Conservation (phyloP, 495 filamentous ascomycete species). For the Penicillium cosmopolitanum region DNA sequence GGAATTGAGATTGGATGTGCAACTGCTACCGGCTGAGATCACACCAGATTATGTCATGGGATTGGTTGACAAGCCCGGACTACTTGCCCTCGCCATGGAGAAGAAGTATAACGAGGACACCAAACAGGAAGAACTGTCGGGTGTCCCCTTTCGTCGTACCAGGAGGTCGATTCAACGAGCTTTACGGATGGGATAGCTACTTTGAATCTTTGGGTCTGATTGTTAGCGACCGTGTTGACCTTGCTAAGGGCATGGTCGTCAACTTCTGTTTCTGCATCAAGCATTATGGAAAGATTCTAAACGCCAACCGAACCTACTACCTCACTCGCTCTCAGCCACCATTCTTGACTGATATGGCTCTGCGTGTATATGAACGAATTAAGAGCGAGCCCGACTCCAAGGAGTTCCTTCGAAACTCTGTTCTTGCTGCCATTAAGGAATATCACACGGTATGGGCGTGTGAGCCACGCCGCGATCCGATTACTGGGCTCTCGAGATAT, state of each 20-base stretch:
- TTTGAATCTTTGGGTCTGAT: constrained; percentile 91
- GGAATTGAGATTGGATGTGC: constrained; percentile 83
- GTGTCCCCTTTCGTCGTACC: constrained; percentile 96
- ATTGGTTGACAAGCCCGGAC: constrained; percentile 82
- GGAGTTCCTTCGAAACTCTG: constrained; percentile 77
- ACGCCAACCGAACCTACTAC: constrained; percentile 95
- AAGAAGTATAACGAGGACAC: constrained; percentile 65
- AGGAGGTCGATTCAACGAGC: constrained; percentile 93
- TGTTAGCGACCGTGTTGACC: constrained; percentile 75
- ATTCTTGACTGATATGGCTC: constrained; percentile 96
- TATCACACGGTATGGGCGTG: constrained; percentile 91
- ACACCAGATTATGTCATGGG: constrained; percentile 73
- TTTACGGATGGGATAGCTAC: constrained; percentile 98
- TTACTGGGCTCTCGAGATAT: constrained; percentile 86
- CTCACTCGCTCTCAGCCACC: constrained; percentile 91
- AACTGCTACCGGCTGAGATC: constrained; percentile 68
- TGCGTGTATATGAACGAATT: constrained; percentile 86
- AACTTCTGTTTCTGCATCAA: constrained; percentile 98
- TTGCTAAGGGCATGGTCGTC: constrained; percentile 89
- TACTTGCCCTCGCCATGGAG: constrained; percentile 90
- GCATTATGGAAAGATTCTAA: constrained; percentile 97
- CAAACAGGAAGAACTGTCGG: constrained; percentile 66
- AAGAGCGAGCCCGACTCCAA: constrained; percentile 73
- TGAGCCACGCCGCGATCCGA: constrained; percentile 75
- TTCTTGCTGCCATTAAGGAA: constrained; percentile 93